Conservation (phyloP, 768 basidiomycete species). For the Naganishia onofrii region DNA sequence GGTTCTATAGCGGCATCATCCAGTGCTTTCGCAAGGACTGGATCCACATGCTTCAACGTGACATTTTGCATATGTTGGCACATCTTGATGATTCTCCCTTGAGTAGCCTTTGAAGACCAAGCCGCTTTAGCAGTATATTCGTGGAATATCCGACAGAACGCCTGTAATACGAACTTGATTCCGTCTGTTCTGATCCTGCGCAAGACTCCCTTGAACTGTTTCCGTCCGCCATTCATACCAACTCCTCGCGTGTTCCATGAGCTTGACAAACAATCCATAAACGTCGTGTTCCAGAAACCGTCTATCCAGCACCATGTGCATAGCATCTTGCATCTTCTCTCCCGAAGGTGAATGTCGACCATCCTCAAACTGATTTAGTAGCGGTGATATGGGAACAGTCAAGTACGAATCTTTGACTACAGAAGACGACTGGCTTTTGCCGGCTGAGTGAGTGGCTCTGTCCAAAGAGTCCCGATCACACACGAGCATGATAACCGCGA, state of each 20-base stretch:
- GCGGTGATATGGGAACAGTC: constrained; percentile 7
- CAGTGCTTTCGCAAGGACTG: constrained; percentile 69
- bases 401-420: background rate
- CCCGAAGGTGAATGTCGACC: constrained; percentile 25
- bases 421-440: background rate
- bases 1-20: constrained; percentile 83
- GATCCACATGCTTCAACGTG: constrained; percentile 74
- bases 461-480: constrained; percentile 75
- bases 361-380: background rate
- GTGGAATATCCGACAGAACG: constrained; percentile 23
- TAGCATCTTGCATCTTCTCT: constrained; percentile 11
- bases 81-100: constrained; percentile 76
- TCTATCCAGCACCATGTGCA: constrained; percentile 37
- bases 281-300: constrained; percentile 64
- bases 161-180: constrained; percentile 35
- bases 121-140: constrained; percentile 6
- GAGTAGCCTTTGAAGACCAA: constrained; percentile 36
- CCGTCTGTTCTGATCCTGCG: background rate
- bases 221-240: constrained; percentile 63
- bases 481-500: constrained; percentile 81
- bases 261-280: constrained; percentile 71
- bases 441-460: background rate
- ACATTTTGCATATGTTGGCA: constrained; percentile 76
- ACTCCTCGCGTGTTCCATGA: constrained; percentile 74
- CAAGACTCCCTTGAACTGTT: constrained; percentile 37